phyloP scores from a whole-genome alignment of 768 basidiomycete species.

The Coprinopsis strossmayeri region DNA sequence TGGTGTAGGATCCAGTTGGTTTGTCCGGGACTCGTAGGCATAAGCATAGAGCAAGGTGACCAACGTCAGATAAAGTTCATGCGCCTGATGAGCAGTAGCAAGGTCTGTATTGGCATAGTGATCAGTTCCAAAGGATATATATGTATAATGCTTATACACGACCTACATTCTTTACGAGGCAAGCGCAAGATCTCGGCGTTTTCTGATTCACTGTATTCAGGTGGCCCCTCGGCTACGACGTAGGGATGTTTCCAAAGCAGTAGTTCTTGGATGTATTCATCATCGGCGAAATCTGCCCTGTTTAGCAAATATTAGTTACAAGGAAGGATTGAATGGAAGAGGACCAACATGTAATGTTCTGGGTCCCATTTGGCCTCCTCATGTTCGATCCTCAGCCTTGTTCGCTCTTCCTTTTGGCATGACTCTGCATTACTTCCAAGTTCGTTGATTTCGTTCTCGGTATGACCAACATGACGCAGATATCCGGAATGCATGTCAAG shows the following conservation, averaged over 20 bases:
- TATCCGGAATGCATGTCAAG: conserved; percentile 69
- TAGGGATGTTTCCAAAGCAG: conserved; percentile 61
- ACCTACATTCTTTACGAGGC: conserved; percentile 50
- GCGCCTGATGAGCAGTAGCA: conserved; percentile 45
- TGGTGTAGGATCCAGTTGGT: conserved; percentile 71
- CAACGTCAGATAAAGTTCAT: conserved; percentile 61
- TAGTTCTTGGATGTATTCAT: conserved; percentile 68
- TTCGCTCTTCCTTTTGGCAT: conserved; percentile 43
- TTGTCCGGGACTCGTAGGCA: conserved; percentile 75
- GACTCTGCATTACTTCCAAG: conserved; percentile 63
- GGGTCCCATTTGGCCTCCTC: conserved; percentile 80
- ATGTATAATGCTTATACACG: conserved; percentile 8
- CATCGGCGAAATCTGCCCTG: conserved; percentile 82
- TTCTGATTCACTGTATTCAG: conserved; percentile 67
- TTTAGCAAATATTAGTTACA: conserved; percentile 8
- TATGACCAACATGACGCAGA: conserved; percentile 63
- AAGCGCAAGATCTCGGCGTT: conserved; percentile 56
- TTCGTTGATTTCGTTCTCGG: conserved; percentile 80
- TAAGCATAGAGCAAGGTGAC: conserved; percentile 72
- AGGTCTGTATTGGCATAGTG: conserved; percentile 43
- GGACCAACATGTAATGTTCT: conserved; percentile 73
- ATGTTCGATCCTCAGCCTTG: conserved; percentile 43
- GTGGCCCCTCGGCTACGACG: conserved; percentile 22
- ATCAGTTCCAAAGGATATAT: neutral
- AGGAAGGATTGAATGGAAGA: neutral